Conservation (phyloP, 805 yeast species). For the Aciculoconidium aculeatum region DNA sequence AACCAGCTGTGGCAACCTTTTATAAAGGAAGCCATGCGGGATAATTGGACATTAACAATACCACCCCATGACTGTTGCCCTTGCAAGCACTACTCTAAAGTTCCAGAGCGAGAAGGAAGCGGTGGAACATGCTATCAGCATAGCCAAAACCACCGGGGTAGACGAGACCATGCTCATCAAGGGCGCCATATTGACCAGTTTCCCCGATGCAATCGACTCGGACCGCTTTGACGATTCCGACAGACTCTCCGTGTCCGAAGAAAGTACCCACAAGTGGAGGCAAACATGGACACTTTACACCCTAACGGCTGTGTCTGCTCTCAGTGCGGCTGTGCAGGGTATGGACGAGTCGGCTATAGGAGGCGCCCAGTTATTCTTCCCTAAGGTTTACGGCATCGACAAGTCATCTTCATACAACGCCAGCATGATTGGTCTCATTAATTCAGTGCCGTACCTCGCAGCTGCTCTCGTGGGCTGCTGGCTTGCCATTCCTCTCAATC, state of each 20-base stretch:
- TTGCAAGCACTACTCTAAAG: slow-evolving; percentile 3
- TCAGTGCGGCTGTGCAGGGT: slow-evolving; percentile 9
- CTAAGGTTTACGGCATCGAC: slow-evolving; percentile 2
- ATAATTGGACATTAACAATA: no score
- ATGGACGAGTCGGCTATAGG: slow-evolving; percentile 15
- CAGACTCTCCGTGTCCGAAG: background rate
- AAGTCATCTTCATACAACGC: slow-evolving; percentile 6
- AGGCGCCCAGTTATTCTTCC: slow-evolving; percentile 12
- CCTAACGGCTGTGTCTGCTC: slow-evolving; percentile 5
- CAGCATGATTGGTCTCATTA: slow-evolving; percentile 10
- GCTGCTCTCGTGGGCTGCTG: slow-evolving; percentile 9
- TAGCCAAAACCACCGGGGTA: slow-evolving; percentile 1
- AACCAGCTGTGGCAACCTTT: no score
- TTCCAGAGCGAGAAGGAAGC: background rate
- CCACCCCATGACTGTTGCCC: no score
- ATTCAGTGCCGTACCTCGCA: slow-evolving; percentile 10
- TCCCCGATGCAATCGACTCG: background rate
- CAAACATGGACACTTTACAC: slow-evolving; percentile 5
- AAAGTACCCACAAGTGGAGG: slow-evolving; percentile 1
- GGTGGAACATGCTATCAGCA: slow-evolving; percentile 2
- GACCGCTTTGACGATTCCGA: slow-evolving; percentile 2
- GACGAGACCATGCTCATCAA: slow-evolving; percentile 2
- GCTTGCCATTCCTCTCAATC: slow-evolving; percentile 6
- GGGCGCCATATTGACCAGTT: slow-evolving; percentile 4
- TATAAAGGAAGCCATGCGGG: no score